phyloP scores from a whole-genome alignment of 441 rosid species.

The Metrosideros polymorpha region DNA sequence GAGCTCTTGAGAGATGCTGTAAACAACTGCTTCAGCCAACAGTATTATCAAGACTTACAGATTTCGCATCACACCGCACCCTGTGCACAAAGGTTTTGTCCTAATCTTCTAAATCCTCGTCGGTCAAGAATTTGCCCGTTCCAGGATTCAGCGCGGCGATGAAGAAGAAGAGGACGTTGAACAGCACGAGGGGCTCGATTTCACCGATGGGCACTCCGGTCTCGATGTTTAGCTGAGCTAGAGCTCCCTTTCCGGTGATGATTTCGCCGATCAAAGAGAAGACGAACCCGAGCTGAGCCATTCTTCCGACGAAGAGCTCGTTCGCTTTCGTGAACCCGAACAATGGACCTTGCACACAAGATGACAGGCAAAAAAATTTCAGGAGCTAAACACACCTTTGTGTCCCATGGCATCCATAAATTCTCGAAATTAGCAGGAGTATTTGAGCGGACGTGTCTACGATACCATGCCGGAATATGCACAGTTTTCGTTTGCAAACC shows the following conservation, averaged over 20 bases:
- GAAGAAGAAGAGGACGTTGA: constrained; percentile 85
- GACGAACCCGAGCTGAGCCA: constrained; percentile 91
- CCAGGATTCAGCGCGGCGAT: constrained; percentile 86
- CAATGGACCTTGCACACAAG: constrained; percentile 55
- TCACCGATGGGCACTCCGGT: constrained; percentile 81
- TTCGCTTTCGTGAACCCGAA: constrained; percentile 91
- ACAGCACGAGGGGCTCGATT: constrained; percentile 81
- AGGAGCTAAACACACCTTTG: background rate
- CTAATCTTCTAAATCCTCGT: constrained; percentile 43
- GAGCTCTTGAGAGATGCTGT: background rate
- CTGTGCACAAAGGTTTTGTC: background rate
- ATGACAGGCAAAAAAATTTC: background rate
- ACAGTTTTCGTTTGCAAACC: background rate
- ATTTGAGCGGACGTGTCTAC: background rate
- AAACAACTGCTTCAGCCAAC: background rate
- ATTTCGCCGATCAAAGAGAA: constrained; percentile 94
- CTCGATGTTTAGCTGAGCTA: constrained; percentile 91
- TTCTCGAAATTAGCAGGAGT: background rate
- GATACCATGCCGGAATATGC: background rate
- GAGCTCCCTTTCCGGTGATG: constrained; percentile 86
- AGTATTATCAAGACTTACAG: background rate
- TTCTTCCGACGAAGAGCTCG: constrained; percentile 81
- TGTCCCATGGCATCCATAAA: background rate
- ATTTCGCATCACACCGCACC: background rate
- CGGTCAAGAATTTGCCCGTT: constrained; percentile 77